Evolutionary conservation across 768 basidiomycete species (phyloP), one percentile per base, ranked within the genome.

Genomic region (Russula abietina): DNA sequence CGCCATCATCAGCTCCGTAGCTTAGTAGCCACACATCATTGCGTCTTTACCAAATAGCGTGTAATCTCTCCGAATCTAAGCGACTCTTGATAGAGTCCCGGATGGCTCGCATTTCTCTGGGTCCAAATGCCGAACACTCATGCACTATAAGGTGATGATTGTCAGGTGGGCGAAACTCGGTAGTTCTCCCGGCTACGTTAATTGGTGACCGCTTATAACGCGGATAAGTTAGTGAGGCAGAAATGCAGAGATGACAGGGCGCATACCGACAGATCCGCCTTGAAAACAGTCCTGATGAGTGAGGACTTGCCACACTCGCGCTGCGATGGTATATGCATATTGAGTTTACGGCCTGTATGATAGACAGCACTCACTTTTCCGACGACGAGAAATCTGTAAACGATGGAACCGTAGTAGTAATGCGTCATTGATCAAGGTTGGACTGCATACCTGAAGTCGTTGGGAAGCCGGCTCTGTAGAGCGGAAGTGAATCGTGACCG

Each of bases 301-400:
- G 61, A 58, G 10, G 51, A 62, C 51, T 62, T 62, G 30, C 61
- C 61, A 1, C 56, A 62, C 4, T 30, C 30, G 2, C 43, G 33
- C 61, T 62, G 26, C 16, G 10, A 26, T 30, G 33, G 57, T 4
- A 30, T 4, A 4, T 11, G 33, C 16, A 22, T 62, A 32, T 14
- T 30, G 36, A 5, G 14, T 6, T 8, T n/a, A 7, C 8, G 10
- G 9, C 8, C 11, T 16, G 28, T 4, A 36, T 12, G 19, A 22
- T 11, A 5, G 9, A 22, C 0, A 30, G 10, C 24, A 39, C 61
- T 28, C 41, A 62, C 61, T 50, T 58, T 43, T 28, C 61, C 61
- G 10, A 53, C 33, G 22, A 57, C 57, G 43, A 62, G 57, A 57
- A 62, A 58, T 30, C 61, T 62, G 28, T 36, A 9, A 43, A 53